Evolutionary conservation across 139 green algal genomes (phyloP), one percentile per base, ranked within the genome.

Genomic region (Chlorella sorokiniana): DNA sequence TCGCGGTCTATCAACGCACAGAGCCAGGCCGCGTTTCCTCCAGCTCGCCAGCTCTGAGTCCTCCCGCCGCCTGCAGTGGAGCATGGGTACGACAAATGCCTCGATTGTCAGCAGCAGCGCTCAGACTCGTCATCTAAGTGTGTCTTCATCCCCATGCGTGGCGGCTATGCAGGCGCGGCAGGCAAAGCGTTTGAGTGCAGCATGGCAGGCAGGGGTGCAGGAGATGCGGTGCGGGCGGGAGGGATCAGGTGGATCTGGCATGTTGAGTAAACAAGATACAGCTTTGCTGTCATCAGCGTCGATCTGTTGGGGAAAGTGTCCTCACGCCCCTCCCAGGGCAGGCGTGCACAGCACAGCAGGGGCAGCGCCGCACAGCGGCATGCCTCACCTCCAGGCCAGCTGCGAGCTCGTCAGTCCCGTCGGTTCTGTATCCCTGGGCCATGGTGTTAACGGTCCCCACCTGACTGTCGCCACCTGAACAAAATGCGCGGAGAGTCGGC

Each of bases 241-340:
- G 44, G 69, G 69, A 76, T 76, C 69, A 76, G 69, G 29, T 76
- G 33, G 29, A 71, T 75, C 69, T 85, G 69, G 80, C 69, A 73
- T 75, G 80, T 85, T 85, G 80, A 85, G 80, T 85, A 79, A 85
- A 71, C 65, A 81, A 69, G 45, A 65, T 52, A 85, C 80, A 85
- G 80, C 80, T 69, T 61, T 59, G 80, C 65, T 78, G 67, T 52
- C 76, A 68, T 85, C 80, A 85, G 80, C 42, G 80, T 85, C 80
- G 80, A 81, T 85, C 80, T 79, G 76, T 81, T 56, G 80, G 80
- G 80, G 80, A 85, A 85, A 85, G 80, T 85, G 80, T 85, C 80
- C 51, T 85, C 80, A 85, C 48, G 22, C 64, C 79, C 80, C 80
- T 72, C 65, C 29, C 23, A 38, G 14, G 16, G 14, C 11, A 59